These are phyloP conservation scores for Serendipita sp. DNA, from an alignment of 768 basidiomycete species.

Conservation along the genomic window DNA sequence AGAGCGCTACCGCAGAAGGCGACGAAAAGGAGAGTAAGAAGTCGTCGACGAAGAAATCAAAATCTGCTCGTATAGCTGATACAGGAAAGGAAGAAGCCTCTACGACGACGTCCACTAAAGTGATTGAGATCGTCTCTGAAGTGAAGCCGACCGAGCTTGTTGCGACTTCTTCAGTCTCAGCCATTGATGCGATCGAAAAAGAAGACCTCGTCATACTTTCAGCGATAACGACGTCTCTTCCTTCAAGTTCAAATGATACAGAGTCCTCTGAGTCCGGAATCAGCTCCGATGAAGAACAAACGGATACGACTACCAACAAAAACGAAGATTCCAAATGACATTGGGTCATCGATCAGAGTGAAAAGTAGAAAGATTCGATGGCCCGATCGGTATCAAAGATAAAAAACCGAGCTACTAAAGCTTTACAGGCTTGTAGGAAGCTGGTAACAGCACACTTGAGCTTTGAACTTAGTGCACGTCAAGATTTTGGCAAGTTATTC, in stretches of 20 bases:
- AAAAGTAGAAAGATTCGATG: no score
- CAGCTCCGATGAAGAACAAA: neutral
- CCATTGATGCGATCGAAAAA: neutral
- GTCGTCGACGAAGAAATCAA: neutral
- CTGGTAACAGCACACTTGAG: no score
- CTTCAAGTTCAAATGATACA: no score
- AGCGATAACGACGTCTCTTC: neutral
- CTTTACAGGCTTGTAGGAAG: no score
- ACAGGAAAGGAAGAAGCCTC: neutral
- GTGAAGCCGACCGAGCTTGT: neutral
- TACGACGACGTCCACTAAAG: neutral
- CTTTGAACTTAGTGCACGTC: no score
- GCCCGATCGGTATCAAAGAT: no score
- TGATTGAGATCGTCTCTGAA: neutral
- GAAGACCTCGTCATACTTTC: constrained; percentile 2
- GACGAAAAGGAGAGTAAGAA: neutral
- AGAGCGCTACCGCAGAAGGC: neutral
- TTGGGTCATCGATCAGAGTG: no score
- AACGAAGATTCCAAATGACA: neutral
- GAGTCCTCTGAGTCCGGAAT: no score
- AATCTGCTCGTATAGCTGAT: neutral
- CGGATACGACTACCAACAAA: neutral
- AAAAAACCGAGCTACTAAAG: no score
- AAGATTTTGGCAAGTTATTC: no score
- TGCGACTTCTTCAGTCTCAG: neutral